Base-by-base conservation (phyloP, 2,329 filamentous ascomycete genomes). In the Simplicillium aogashimaense region DNA sequence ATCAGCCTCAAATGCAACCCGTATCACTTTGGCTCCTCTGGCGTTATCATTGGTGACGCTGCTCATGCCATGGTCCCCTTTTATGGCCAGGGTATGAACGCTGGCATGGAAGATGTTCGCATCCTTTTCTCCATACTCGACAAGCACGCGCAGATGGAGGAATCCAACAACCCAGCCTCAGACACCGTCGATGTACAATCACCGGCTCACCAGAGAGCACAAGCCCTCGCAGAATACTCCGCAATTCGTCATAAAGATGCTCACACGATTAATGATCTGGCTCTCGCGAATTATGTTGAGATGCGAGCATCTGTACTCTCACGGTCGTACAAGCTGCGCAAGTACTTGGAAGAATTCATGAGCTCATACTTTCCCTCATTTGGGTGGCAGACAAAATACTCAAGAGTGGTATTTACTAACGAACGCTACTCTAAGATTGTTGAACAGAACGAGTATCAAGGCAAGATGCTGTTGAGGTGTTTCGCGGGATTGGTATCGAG, bases 21-120 rank as follows among this genome's bases (percentile, higher is more conserved):
- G 0, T 86, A 97, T 61, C 87, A 95, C 65, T 87, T 78, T 64
- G 70, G 65, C 37, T 78, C 78, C 17, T 83, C 80, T 1, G 87
- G 75, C 28, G 87, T 94, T 44, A 86, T 98, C 37, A 58, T 98
- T 29, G 92, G 92, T 43, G 92, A 98, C 57, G 88, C 92, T 7
- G 89, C 92, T 0, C 92, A 98, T 58, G 92, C 94, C 42, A 95
- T 98, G 81, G 88, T 98, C 0, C 92, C 92, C 0, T 98, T 98
- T 62, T 98, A 97, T 59, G 92, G 92, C 0, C 92, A 98, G 60
- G 92, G 92, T 30, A 94, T 98, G 81, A 98, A 98, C 55, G 85
- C 92, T 0, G 92, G 92, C 1, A 76, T 98, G 33, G 92, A 98
- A 64, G 90, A 95, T 53, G 88, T 98, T 11, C 80, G 84, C 7